Conservation (phyloP, 2,329 filamentous ascomycete genomes). For the Diaporthe citrichinensis region DNA sequence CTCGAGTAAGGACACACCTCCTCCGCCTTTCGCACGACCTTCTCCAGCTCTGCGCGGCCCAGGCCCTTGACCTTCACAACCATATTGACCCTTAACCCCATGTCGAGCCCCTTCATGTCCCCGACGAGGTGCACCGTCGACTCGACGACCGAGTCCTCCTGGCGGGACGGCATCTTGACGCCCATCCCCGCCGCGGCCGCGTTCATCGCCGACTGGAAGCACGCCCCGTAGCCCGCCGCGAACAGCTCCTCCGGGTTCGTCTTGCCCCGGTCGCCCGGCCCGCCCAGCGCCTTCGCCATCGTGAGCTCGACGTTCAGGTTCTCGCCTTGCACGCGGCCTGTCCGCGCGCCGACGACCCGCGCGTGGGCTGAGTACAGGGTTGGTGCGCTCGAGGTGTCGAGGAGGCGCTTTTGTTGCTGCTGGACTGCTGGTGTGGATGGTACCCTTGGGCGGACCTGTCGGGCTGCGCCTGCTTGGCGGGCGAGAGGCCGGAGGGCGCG, state of each 20-base stretch:
- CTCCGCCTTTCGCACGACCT: slow-evolving; percentile 47
- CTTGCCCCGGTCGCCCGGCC: slow-evolving; percentile 55
- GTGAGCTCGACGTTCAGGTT: slow-evolving; percentile 53
- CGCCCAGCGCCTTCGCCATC: slow-evolving; percentile 60
- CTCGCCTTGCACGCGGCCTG: slow-evolving; percentile 48
- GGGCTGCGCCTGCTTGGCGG: slow-evolving; percentile 3
- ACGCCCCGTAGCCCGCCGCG: slow-evolving; percentile 62
- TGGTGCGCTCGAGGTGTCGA: slow-evolving; percentile 57
- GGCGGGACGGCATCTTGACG: slow-evolving; percentile 55
- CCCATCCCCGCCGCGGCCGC: slow-evolving; percentile 56
- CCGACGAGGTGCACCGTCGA: slow-evolving; percentile 60
- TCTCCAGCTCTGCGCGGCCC: slow-evolving; percentile 45
- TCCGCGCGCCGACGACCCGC: slow-evolving; percentile 55
- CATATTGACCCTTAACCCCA: slow-evolving; percentile 60
- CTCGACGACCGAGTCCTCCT: slow-evolving; percentile 56
- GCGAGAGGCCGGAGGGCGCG: slow-evolving; percentile 18
- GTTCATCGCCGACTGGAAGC: slow-evolving; percentile 63
- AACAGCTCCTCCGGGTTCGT: slow-evolving; percentile 64
- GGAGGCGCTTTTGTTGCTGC: slow-evolving; percentile 47
- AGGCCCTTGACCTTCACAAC: slow-evolving; percentile 53
- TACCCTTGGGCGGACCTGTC: neutral
- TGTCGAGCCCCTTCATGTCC: slow-evolving; percentile 59
- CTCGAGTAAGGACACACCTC: slow-evolving; percentile 49
- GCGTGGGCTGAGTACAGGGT: slow-evolving; percentile 55
- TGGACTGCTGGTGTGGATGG: neutral